Evolutionary conservation across 306 rosid species (phyloP).

Genomic region (Pyrus betulifolia): DNA sequence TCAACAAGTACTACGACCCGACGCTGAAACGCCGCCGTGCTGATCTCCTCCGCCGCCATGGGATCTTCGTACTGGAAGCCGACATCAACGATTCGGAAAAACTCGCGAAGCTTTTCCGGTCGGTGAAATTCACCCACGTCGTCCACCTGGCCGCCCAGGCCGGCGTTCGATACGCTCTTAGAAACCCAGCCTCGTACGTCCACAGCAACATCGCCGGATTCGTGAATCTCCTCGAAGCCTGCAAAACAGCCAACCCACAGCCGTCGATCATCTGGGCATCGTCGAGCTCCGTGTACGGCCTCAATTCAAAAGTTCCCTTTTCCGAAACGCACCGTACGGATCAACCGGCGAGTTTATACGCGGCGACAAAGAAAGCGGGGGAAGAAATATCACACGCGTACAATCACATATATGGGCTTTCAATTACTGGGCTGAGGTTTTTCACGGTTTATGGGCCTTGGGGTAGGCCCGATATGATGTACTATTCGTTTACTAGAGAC

Average conservation of each 20-base stretch:
- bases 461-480: too few relatives aligned
- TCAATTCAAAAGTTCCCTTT: too few relatives aligned
- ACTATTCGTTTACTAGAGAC: neutral
- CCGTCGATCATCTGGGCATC: slow-evolving; percentile 6
- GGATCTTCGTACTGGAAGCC: slow-evolving; percentile 24
- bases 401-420: too few relatives aligned
- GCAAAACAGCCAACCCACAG: slow-evolving; percentile 11
- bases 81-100: slow-evolving; percentile 18
- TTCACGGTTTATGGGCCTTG: slow-evolving; percentile 10
- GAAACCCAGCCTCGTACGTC: slow-evolving; percentile 30
- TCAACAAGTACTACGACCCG: neutral
- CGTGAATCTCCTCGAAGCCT: slow-evolving; percentile 15
- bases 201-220: slow-evolving; percentile 37
- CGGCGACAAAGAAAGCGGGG: too few relatives aligned
- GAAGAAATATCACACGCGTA: too few relatives aligned
- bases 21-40: slow-evolving; percentile 23
- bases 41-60: slow-evolving; percentile 7
- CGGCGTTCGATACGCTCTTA: slow-evolving; percentile 32
- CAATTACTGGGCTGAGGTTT: too few relatives aligned
- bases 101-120: slow-evolving; percentile 13
- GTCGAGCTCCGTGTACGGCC: too few relatives aligned
- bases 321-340: too few relatives aligned
- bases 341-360: too few relatives aligned
- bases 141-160: slow-evolving; percentile 43
- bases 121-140: slow-evolving; percentile 29